These are phyloP conservation scores for Cicer yamashitae DNA, from an alignment of 306 rosid species.

Conservation along the genomic window DNA sequence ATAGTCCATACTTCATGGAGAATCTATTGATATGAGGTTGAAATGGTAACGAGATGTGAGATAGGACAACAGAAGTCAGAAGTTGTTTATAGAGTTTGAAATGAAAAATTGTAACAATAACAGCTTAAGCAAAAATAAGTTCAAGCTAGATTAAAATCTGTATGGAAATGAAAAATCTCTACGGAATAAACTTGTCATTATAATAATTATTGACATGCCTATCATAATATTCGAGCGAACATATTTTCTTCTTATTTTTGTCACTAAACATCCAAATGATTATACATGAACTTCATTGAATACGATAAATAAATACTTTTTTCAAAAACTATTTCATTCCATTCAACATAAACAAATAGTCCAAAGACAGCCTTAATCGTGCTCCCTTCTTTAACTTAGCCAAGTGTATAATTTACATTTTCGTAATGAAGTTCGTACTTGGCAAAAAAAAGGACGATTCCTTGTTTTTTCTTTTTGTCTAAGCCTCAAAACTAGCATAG, in stretches of 20 bases:
- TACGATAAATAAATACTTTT: background rate
- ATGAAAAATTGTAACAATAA: background rate
- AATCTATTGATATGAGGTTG: background rate
- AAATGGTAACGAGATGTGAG: background rate
- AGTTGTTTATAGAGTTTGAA: background rate
- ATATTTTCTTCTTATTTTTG: background rate
- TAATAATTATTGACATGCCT: background rate
- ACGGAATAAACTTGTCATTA: background rate
- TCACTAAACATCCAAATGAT: background rate
- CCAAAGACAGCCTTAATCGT: background rate
- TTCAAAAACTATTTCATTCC: background rate
- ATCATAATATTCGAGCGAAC: background rate
- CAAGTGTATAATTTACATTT: background rate
- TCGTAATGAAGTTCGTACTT: background rate
- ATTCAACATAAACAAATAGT: background rate
- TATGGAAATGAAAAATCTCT: background rate
- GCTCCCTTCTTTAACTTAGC: background rate
- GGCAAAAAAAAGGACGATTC: background rate
- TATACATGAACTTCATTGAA: background rate
- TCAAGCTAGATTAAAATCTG: background rate
- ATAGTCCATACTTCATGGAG: background rate
- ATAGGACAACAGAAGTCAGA: background rate
- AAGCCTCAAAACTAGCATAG: background rate
- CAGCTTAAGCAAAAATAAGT: background rate
- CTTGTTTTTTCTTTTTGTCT: constrained; percentile 21